These are phyloP conservation scores for Starmerella kuoi DNA, from an alignment of 805 yeast species.

Conservation along the genomic window DNA sequence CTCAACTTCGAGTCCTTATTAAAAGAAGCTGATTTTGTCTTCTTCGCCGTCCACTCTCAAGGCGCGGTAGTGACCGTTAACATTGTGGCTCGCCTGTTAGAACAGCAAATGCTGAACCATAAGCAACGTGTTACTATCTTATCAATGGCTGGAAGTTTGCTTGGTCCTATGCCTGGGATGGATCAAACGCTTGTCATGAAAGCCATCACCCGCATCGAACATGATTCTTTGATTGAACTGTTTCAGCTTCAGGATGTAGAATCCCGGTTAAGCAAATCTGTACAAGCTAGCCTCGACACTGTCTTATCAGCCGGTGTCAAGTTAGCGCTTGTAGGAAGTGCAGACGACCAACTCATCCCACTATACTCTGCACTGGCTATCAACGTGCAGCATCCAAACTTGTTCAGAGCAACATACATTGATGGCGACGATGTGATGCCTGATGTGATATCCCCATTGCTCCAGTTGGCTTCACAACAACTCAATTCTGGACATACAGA, in stretches of 20 bases:
- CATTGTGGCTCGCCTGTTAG: constrained; percentile 59
- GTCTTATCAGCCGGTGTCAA: constrained; percentile 62
- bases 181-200: constrained; percentile 74
- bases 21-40: constrained; percentile 63
- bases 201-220: constrained; percentile 84
- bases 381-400: constrained; percentile 78
- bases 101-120: constrained; percentile 37
- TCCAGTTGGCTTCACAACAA: constrained; percentile 59
- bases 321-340: constrained; percentile 71
- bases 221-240: constrained; percentile 70
- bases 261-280: constrained; percentile 58
- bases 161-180: constrained; percentile 86
- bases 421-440: constrained; percentile 76
- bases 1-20: constrained; percentile 52
- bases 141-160: constrained; percentile 92
- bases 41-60: constrained; percentile 88
- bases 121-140: constrained; percentile 52
- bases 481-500: constrained; percentile 71
- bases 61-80: constrained; percentile 88
- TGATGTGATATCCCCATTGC: constrained; percentile 59
- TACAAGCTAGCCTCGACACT: constrained; percentile 51
- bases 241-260: constrained; percentile 77
- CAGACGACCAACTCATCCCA: constrained; percentile 91
- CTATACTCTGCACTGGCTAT: constrained; percentile 74
- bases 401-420: constrained; percentile 77